Base-by-base conservation (phyloP, 495 filamentous ascomycete genomes). In the Zalerion maritima region DNA sequence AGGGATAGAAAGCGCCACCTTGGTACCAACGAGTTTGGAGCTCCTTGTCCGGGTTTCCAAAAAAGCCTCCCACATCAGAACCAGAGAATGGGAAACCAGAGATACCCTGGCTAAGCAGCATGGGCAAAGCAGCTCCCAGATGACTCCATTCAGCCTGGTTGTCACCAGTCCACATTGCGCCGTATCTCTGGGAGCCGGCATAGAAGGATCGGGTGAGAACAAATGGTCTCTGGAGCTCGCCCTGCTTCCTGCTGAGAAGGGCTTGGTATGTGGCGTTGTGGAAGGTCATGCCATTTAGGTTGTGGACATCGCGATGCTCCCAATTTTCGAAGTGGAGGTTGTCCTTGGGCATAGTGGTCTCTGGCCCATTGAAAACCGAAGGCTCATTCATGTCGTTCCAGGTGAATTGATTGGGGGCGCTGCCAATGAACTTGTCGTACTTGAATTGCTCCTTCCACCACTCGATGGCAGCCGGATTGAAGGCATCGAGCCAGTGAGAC, bases 351-450 rank as follows among this genome's bases (percentile, higher is more conserved):
- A 94, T 93, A 18, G 87, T 87, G 7, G 81, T 92, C 50, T 97
- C 89, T 0, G 89, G 89, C 0, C 89, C 89, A 46, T 94, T 93
- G 62, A 97, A 97, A 5, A 97, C 89, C 0, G 89, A 94, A 0
- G 89, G 89, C 57, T 97, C 89, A 43, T 94, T 97, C 89, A 97
- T 97, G 47, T 97, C 89, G 52, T 97, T 97, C 89, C 89, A 97
- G 47, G 96, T 75, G 58, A 82, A 94, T 3, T 78, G 70, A 46
- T 94, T 96, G 21, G 73, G 54, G 41, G 75, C 63, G 3, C 82
- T 75, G 26, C 81, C 83, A 48, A 80, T 79, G 63, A 91, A 94
- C 24, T 53, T 67, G 46, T 82, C 74, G 43, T 84, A 94, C 38
- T 79, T 77, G 66, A 91, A 94, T 5, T 94, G 70, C 8, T 61